Evolutionary conservation across 257 asterid genomes (phyloP), one percentile per base, ranked within the genome.

Genomic region (Nicotiana obtusifolia): DNA sequence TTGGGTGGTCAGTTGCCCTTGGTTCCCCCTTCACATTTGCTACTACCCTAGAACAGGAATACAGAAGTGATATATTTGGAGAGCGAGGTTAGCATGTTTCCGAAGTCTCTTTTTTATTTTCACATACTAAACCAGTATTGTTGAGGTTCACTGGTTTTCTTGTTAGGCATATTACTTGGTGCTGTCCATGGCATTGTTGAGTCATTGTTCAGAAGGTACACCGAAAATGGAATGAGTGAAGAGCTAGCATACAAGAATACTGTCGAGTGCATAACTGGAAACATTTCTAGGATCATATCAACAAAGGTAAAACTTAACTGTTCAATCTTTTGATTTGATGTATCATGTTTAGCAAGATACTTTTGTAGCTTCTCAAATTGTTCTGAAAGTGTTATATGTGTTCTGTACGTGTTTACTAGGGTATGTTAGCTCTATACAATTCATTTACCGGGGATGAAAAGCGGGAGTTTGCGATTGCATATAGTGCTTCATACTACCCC

Each of bases 151-250:
- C 17, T 33, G 37, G 10, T 80, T 81, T 83, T 60, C 80, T 69
- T 80, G 44, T 13, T 76, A 95, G 99, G 99, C 77, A 95, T 95
- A 87, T 89, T 95, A 86, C 97, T 95, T 69, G 99, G 99, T 75
- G 98, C 97, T 69, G 99, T 95, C 80, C 99, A 93, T 81, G 99
- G 99, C 35, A 87, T 92, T 84, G 99, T 95, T 86, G 99, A 95
- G 87, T 88, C 97, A 24, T 81, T 95, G 61, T 95, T 95, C 89
- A 89, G 99, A 89, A 89, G 99, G 87, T 95, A 90, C 89, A 95
- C 98, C 15, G 97, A 93, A 81, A 89, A 91, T 84, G 99, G 99
- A 77, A 95, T 95, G 96, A 84, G 84, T 62, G 97, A 95, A 80
- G 98, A 92, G 75, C 93, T 90, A 64, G 99, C 99, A 82, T 95